A percentile compares a stretch with the other conserved stretches of the same genome.
Conservation (phyloP, 495 filamentous ascomycete species). For the Cercophora sp. region DNA sequence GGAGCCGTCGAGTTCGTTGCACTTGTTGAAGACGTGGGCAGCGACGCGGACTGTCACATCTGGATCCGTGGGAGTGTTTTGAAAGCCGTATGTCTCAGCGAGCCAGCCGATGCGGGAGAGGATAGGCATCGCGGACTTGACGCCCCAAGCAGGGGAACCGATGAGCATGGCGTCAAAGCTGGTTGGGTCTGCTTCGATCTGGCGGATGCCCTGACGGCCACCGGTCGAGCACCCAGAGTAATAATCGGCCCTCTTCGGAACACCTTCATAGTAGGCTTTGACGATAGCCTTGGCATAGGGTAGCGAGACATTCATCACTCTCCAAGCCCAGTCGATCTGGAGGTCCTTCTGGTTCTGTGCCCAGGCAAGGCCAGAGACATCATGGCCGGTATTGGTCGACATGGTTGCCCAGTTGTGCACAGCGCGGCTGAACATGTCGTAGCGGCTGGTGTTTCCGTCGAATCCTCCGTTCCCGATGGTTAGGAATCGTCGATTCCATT, state of each 20-base stretch:
- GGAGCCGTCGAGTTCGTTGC: conserved; percentile 1
- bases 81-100: neutral
- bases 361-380: neutral
- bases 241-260: neutral
- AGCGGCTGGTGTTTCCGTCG: neutral
- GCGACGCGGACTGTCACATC: neutral
- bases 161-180: conserved; percentile 8
- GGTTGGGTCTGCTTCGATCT: neutral
- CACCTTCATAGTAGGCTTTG: neutral
- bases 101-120: conserved; percentile 5
- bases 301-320: neutral
- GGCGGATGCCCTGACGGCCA: conserved; percentile 1
- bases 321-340: neutral
- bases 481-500: conserved; percentile 1
- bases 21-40: neutral
- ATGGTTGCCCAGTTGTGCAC: conserved; percentile 1
- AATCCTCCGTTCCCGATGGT: neutral
- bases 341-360: neutral
- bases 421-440: neutral
- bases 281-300: conserved; percentile 2
- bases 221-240: conserved; percentile 2
- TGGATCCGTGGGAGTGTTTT: neutral
- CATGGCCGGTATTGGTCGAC: neutral
- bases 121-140: conserved; percentile 1
- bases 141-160: conserved; percentile 1